A percentile compares a stretch with the other conserved stretches of the same genome.
Conservation (phyloP, 164 flowering plant genomes). For the Vitis amurensis region DNA sequence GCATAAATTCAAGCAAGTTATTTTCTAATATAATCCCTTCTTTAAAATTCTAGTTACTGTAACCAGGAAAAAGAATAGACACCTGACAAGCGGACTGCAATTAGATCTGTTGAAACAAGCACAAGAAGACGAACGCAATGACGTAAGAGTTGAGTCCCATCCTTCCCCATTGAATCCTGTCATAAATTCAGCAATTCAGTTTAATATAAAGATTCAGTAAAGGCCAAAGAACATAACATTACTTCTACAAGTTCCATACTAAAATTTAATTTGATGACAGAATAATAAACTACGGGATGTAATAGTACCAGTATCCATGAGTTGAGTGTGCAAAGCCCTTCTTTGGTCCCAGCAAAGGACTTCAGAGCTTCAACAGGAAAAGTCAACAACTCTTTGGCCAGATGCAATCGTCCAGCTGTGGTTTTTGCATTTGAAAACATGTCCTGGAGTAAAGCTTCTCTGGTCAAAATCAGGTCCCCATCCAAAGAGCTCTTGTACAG, state of each 20-base stretch:
- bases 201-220: background rate
- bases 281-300: background rate
- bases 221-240: background rate
- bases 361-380: conserved; percentile 75
- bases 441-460: conserved; percentile 66
- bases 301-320: conserved; percentile 88
- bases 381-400: conserved; percentile 79
- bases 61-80: conserved; percentile 10
- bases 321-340: conserved; percentile 80
- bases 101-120: conserved; percentile 83
- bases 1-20: too few species aligned
- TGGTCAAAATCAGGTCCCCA: conserved; percentile 47
- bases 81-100: conserved; percentile 94
- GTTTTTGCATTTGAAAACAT: conserved; percentile 82
- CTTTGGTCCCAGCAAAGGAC: conserved; percentile 89
- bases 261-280: background rate
- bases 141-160: conserved; percentile 96
- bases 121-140: conserved; percentile 97
- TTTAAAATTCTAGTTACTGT: too few species aligned
- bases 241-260: background rate
- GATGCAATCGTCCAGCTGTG: conserved; percentile 78
- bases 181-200: conserved; percentile 6
- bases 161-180: conserved; percentile 99
- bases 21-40: background rate
- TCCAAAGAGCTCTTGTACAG: conserved; percentile 62